Percentiles rank a stretch among this genome's conserved stretches.
Conservation (phyloP, 495 filamentous ascomycete genomes). For the Daldinia loculata region DNA sequence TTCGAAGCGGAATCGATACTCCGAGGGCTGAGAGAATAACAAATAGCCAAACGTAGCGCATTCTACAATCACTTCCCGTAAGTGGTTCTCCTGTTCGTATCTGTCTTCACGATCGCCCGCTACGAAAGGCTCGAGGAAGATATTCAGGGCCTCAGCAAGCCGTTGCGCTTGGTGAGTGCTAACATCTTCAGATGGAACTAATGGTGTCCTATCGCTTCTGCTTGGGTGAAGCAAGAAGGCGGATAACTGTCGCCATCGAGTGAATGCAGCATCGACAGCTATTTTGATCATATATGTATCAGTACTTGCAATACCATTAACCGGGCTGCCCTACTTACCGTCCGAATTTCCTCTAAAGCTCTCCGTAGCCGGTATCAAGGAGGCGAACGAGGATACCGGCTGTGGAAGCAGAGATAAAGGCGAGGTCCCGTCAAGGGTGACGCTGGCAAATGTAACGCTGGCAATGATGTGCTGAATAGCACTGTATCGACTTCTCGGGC, state of each 20-base stretch:
- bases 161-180: conserved; percentile 44
- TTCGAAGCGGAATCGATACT: conserved; percentile 42
- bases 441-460: conserved; percentile 45
- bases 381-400: conserved; percentile 43
- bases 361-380: conserved; percentile 41
- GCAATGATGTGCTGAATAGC: conserved; percentile 49
- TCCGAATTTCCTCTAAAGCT: conserved; percentile 21
- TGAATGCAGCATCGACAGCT: conserved; percentile 46
- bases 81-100: conserved; percentile 49
- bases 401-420: conserved; percentile 47
- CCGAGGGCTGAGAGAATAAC: conserved; percentile 48
- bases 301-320: not conserved
- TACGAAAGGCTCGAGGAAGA: conserved; percentile 48
- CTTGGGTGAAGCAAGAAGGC: conserved; percentile 48
- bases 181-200: conserved; percentile 39
- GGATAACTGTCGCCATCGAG: conserved; percentile 49
- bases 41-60: conserved; percentile 48
- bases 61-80: conserved; percentile 47
- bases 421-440: conserved; percentile 38
- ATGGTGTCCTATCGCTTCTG: conserved; percentile 47
- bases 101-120: conserved; percentile 34
- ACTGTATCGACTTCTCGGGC: conserved; percentile 39
- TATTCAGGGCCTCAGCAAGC: conserved; percentile 41
- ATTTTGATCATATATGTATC: conserved; percentile 1
- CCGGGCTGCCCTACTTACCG: conserved; percentile 12